Evolutionary conservation across 441 rosid species (phyloP).

Genomic region (Bruguiera hainesii): DNA sequence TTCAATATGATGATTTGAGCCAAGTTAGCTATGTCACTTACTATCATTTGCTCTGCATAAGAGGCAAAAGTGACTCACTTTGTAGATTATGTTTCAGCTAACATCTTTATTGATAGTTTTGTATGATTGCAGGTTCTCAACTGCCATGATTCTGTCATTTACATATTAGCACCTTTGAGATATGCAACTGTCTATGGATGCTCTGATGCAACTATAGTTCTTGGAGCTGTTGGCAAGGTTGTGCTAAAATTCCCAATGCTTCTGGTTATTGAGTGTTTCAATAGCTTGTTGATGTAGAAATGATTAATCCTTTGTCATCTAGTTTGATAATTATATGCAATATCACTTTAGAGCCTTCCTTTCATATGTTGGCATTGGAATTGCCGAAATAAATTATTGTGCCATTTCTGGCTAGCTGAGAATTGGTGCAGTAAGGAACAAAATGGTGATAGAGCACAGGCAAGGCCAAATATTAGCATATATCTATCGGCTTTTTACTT

Average conservation of each 20-base stretch:
- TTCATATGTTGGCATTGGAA: too few relatives aligned
- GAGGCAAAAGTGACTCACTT: neutral
- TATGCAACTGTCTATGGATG: conserved; percentile 94
- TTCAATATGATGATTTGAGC: too few relatives aligned
- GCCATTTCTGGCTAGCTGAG: too few relatives aligned
- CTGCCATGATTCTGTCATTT: conserved; percentile 95
- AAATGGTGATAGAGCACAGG: too few relatives aligned
- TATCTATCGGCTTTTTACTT: too few relatives aligned
- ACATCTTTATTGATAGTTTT: conserved; percentile 14
- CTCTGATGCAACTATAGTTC: conserved; percentile 92
- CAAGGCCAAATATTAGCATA: too few relatives aligned
- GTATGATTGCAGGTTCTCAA: conserved; percentile 68
- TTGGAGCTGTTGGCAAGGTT: conserved; percentile 99
- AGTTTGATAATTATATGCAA: neutral
- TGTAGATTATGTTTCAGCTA: neutral
- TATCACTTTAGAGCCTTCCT: neutral
- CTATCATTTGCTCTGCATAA: too few relatives aligned
- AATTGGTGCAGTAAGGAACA: too few relatives aligned
- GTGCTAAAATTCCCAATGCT: conserved; percentile 1
- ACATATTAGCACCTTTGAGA: conserved; percentile 90
- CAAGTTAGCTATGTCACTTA: too few relatives aligned
- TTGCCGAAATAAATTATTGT: neutral
- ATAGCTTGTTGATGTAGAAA: neutral
- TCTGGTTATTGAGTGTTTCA: conserved; percentile 8
- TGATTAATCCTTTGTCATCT: neutral